Percentiles rank a stretch among this genome's conserved stretches.
phyloP scores from a whole-genome alignment of 2,329 filamentous ascomycete genomes.

The Cladosporium sp. region DNA sequence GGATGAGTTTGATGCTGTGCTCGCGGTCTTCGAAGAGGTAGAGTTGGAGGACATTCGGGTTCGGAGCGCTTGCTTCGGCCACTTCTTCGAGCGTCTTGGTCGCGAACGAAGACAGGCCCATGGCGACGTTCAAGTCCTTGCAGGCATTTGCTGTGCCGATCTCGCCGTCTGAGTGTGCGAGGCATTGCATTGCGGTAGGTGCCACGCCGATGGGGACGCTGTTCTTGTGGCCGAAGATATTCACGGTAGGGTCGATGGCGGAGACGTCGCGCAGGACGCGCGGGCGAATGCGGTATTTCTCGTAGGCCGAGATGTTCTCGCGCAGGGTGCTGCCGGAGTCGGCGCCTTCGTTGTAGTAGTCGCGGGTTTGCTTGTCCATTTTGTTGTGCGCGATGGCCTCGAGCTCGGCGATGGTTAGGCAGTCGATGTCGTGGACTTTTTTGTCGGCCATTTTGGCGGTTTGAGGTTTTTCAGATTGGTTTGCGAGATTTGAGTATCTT shows the following conservation, averaged over 20 bases:
- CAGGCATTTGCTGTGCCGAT: conserved; percentile 47
- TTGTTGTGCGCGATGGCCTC: conserved; percentile 33
- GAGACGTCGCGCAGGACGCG: conserved; percentile 40
- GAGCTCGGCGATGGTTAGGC: conserved; percentile 40
- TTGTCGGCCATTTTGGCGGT: background rate
- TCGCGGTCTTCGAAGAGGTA: conserved; percentile 51
- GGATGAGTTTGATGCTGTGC: conserved; percentile 41
- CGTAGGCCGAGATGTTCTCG: conserved; percentile 52
- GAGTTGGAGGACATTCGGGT: conserved; percentile 51
- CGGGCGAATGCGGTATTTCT: conserved; percentile 39
- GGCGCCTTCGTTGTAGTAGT: conserved; percentile 37
- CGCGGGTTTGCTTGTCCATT: conserved; percentile 37
- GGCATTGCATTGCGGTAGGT: conserved; percentile 50
- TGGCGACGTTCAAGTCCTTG: conserved; percentile 39
- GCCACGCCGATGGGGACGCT: conserved; percentile 50
- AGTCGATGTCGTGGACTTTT: conserved; percentile 34
- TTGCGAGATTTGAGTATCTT: no score
- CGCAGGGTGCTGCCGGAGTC: conserved; percentile 33
- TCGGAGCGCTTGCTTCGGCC: conserved; percentile 35
- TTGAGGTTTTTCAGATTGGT: background rate
- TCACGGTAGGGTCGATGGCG: conserved; percentile 36
- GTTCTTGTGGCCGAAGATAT: conserved; percentile 42
- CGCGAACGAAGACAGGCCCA: conserved; percentile 48
- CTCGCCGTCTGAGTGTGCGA: conserved; percentile 52
- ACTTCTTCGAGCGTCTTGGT: conserved; percentile 51